Percentiles rank a stretch among this genome's conserved stretches.
phyloP scores from a whole-genome alignment of 169 alveolate species.

The Cryptosporidium sp. region DNA sequence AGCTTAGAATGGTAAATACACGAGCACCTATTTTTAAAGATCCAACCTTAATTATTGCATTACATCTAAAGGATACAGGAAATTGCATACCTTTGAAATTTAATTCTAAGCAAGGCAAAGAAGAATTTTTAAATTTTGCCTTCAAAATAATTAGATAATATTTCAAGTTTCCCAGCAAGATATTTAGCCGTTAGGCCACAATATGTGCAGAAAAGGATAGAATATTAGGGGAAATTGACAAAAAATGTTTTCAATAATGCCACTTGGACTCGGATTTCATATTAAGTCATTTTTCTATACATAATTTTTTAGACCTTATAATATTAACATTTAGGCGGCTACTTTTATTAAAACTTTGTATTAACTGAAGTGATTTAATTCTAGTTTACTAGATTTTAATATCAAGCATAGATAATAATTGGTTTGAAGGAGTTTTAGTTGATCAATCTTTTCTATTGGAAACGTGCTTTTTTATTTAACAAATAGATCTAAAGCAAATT shows the following conservation, averaged over 20 bases:
- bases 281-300: too few species aligned
- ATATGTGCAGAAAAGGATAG: too few species aligned
- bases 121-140: slow-evolving; percentile 35
- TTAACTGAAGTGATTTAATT: too few species aligned
- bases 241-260: neutral
- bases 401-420: neutral
- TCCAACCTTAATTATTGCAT: slow-evolving; percentile 46
- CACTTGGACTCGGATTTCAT: neutral
- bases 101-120: neutral
- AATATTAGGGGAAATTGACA: too few species aligned
- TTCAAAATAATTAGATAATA: neutral
- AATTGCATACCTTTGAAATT: slow-evolving; percentile 63
- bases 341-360: too few species aligned
- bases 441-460: too few species aligned
- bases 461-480: too few species aligned
- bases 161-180: neutral
- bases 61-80: slow-evolving; percentile 61
- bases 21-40: slow-evolving; percentile 27
- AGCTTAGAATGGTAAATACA: slow-evolving; percentile 31
- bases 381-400: neutral
- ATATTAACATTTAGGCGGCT: neutral
- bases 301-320: neutral
- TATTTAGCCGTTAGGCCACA: neutral
- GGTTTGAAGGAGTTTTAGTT: too few species aligned
- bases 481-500: too few species aligned